phyloP scores from a whole-genome alignment of 148 eudicot species.

The Spergularia marina region DNA sequence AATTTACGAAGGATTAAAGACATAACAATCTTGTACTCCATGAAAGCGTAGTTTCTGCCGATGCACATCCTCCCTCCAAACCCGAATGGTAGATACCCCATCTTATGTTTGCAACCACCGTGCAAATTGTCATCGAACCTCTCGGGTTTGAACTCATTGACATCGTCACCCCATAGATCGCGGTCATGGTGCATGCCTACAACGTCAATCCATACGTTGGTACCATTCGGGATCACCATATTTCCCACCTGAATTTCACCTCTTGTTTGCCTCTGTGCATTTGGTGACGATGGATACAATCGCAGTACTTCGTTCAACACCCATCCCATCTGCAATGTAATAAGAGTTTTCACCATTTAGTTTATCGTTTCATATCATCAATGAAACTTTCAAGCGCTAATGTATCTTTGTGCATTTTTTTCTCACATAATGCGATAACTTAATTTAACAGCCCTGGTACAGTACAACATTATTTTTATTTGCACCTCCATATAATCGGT shows the following conservation, averaged over 20 bases:
- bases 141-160: conserved; percentile 67
- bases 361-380: too few species aligned
- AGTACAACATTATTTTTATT: too few species aligned
- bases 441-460: too few species aligned
- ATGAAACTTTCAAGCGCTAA: too few species aligned
- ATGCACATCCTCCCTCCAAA: conserved; percentile 95
- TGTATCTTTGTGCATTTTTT: too few species aligned
- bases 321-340: conserved; percentile 78
- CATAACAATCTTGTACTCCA: conserved; percentile 80
- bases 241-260: conserved; percentile 51
- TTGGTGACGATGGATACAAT: conserved; percentile 80
- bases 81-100: conserved; percentile 91
- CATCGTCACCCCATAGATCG: conserved; percentile 72
- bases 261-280: conserved; percentile 65
- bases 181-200: conserved; percentile 83
- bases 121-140: conserved; percentile 48
- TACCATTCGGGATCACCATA: conserved; percentile 51
- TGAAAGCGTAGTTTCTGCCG: conserved; percentile 55
- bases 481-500: too few species aligned
- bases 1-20: conserved; percentile 49
- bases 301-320: conserved; percentile 83
- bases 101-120: conserved; percentile 76
- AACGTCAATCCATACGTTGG: conserved; percentile 84
- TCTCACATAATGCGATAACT: too few species aligned
- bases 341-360: too few species aligned